phyloP scores from a whole-genome alignment of 2,329 filamentous ascomycete species.

The Xylariaceae sp. region DNA sequence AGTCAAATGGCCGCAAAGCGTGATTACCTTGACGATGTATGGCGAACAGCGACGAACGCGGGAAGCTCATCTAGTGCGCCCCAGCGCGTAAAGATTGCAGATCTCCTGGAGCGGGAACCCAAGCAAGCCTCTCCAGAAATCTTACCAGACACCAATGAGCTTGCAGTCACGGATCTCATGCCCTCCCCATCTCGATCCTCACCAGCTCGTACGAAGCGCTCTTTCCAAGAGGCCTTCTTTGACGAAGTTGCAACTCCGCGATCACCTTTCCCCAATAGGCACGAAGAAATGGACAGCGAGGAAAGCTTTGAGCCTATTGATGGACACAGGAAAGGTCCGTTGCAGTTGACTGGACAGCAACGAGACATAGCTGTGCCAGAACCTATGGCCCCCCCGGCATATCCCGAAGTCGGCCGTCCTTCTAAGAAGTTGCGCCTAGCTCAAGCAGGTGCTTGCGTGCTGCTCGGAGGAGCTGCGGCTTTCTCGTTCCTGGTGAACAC shows the following conservation, averaged over 20 bases:
- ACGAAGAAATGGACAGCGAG: background rate
- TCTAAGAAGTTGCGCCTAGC: constrained; percentile 29
- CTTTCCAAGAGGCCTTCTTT: constrained; percentile 25
- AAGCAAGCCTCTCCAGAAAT: constrained; percentile 2
- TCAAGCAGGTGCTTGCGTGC: constrained; percentile 29
- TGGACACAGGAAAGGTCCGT: background rate
- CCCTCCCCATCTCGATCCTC: background rate
- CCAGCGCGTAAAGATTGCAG: constrained; percentile 26
- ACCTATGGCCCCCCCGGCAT: constrained; percentile 1
- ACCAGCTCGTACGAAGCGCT: constrained; percentile 19
- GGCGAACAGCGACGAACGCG: background rate
- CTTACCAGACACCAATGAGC: background rate
- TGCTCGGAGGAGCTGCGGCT: constrained; percentile 27
- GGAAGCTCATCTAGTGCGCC: too few relatives aligned
- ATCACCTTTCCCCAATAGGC: background rate
- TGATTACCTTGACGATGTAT: constrained; percentile 6
- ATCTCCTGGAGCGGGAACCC: constrained; percentile 26
- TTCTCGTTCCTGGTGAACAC: constrained; percentile 28
- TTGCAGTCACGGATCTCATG: background rate
- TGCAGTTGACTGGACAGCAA: background rate
- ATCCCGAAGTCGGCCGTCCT: constrained; percentile 14
- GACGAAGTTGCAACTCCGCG: background rate
- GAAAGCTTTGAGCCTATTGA: background rate
- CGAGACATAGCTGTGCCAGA: background rate
- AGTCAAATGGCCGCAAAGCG: constrained; percentile 24